phyloP scores from a whole-genome alignment of 1,139 yeast species.

The Nakaseomyces bracarensis region DNA sequence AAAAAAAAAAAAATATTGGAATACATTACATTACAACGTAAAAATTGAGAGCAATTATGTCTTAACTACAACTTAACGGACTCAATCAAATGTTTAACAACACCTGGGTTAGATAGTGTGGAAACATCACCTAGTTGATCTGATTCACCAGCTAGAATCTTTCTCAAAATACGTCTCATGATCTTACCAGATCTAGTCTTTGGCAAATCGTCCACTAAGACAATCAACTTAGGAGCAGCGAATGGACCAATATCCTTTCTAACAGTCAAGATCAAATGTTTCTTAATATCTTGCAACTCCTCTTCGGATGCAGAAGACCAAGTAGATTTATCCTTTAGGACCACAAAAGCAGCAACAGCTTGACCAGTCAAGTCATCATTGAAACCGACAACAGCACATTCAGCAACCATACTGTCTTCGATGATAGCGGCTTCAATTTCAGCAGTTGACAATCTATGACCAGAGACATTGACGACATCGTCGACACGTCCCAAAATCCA shows the following conservation, averaged over 20 bases:
- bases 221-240: constrained; percentile 70
- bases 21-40: not conserved
- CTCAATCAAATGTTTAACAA: constrained; percentile 55
- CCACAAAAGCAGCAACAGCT: constrained; percentile 75
- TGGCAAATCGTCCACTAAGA: constrained; percentile 69
- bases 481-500: constrained; percentile 81
- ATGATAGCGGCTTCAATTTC: constrained; percentile 75
- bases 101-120: constrained; percentile 67
- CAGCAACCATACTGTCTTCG: constrained; percentile 63
- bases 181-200: constrained; percentile 80
- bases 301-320: constrained; percentile 36
- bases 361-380: constrained; percentile 77
- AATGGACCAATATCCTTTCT: constrained; percentile 78
- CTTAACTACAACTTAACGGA: constrained; percentile 39
- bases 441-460: constrained; percentile 73
- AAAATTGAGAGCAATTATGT: not conserved
- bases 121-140: constrained; percentile 72
- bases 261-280: constrained; percentile 62
- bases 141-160: constrained; percentile 69
- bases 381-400: constrained; percentile 73
- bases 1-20: too few species aligned
- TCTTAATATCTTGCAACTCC: constrained; percentile 49
- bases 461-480: constrained; percentile 75
- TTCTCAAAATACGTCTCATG: constrained; percentile 75
- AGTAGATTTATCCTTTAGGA: constrained; percentile 43